Evolutionary conservation across 2,329 filamentous ascomycete species (phyloP).

Genomic region (Penicillium sp.): DNA sequence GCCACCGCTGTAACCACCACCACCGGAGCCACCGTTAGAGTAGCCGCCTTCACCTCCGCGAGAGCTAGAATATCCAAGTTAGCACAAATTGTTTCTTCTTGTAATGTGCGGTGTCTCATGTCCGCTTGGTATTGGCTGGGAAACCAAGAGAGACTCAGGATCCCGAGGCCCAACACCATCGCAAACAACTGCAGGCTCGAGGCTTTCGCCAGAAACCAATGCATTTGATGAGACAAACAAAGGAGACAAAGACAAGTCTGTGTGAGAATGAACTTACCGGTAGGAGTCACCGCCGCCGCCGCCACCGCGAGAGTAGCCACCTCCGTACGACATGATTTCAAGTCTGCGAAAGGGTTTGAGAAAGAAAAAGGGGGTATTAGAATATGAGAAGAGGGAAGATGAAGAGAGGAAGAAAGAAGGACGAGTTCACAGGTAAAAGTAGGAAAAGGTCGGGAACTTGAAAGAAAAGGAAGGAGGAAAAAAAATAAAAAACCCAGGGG

Average conservation of each 20-base stretch:
- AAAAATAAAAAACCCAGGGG: constrained; percentile 26
- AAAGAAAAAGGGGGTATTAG: not conserved
- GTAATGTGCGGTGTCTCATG: not conserved
- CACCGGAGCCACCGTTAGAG: constrained; percentile 39
- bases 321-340: constrained; percentile 70
- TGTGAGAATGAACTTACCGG: constrained; percentile 36
- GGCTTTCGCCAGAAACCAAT: not conserved
- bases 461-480: constrained; percentile 20
- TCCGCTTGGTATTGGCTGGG: not conserved
- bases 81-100: constrained; percentile 6
- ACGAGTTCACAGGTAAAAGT: constrained; percentile 22
- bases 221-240: not conserved
- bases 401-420: constrained; percentile 4
- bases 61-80: constrained; percentile 27
- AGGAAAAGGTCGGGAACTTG: constrained; percentile 25
- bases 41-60: constrained; percentile 53
- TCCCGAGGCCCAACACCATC: not conserved
- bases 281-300: constrained; percentile 51
- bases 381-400: constrained; percentile 4
- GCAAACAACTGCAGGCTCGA: not conserved
- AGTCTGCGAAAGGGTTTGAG: constrained; percentile 17
- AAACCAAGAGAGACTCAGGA: not conserved
- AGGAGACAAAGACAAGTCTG: not conserved
- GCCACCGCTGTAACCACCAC: constrained; percentile 32
- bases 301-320: constrained; percentile 50